Conservation (phyloP, 2,329 filamentous ascomycete species). For the Aaosphaeria pasadenensis region DNA sequence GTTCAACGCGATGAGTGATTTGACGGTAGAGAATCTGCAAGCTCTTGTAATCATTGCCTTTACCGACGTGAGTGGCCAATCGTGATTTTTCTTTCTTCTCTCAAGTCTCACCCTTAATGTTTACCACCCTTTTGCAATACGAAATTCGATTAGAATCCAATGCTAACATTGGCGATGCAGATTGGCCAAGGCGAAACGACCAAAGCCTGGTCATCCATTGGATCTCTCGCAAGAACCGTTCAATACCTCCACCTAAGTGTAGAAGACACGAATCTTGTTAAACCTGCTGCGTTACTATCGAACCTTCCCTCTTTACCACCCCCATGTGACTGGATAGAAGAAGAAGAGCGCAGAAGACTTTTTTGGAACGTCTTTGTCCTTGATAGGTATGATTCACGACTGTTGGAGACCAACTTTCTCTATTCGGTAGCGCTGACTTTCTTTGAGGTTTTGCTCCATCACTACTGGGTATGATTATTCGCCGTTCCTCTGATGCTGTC, state of each 20-base stretch:
- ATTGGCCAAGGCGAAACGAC: neutral
- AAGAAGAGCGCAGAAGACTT: conserved; percentile 14
- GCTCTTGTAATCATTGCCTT: conserved; percentile 1
- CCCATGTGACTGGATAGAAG: conserved; percentile 12
- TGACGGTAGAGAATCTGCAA: neutral
- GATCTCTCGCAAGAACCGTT: neutral
- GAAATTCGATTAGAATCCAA: neutral
- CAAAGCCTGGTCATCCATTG: neutral
- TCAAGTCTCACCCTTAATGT: neutral
- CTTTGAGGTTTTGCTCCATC: conserved; percentile 10
- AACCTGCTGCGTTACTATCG: neutral
- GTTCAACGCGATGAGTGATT: neutral
- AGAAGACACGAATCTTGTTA: neutral
- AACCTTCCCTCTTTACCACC: neutral
- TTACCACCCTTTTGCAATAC: neutral
- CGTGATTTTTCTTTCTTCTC: neutral
- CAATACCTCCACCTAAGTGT: neutral
- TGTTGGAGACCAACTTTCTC: neutral
- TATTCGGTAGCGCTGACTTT: neutral
- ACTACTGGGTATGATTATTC: conserved; percentile 6
- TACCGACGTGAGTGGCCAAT: neutral
- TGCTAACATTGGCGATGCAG: neutral
- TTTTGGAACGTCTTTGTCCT: conserved; percentile 20
- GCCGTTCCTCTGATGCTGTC: neutral
- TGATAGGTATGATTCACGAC: conserved; percentile 5